Conservation (phyloP, 371 early-diverging fungal genomes). For the Lichtheimia hyalospora region DNA sequence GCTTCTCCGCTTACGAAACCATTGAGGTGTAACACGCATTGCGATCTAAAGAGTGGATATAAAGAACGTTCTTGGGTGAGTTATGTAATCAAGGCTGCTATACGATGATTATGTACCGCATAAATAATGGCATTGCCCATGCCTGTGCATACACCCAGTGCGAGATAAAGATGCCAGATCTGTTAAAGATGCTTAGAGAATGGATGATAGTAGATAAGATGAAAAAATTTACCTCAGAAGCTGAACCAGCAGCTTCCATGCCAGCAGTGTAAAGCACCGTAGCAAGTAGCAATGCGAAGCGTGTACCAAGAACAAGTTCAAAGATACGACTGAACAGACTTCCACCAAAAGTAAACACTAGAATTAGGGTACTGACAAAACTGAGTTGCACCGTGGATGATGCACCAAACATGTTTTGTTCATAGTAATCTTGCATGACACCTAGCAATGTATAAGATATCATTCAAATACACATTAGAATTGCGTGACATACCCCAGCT, state of each 20-base stretch:
- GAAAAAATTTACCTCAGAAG: background rate
- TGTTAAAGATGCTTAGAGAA: background rate
- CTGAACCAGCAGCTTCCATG: constrained; percentile 4
- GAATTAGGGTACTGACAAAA: constrained; percentile 10
- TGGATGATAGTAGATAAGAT: too few relatives aligned
- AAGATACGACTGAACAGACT: background rate
- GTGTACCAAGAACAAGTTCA: background rate
- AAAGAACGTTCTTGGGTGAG: too few relatives aligned
- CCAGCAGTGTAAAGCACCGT: background rate
- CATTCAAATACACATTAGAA: too few relatives aligned
- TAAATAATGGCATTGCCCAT: constrained; percentile 1
- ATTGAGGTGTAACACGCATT: constrained; percentile 6
- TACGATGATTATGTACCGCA: background rate
- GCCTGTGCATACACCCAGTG: constrained; percentile 4
- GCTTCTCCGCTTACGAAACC: constrained; percentile 6
- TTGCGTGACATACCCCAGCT: too few relatives aligned
- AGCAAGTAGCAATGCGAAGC: background rate
- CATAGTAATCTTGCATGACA: constrained; percentile 13
- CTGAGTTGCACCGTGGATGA: constrained; percentile 18
- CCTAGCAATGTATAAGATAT: too few relatives aligned
- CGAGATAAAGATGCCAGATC: constrained; percentile 15
- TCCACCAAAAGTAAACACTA: background rate
- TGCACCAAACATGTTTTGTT: constrained; percentile 12
- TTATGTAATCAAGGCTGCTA: too few relatives aligned
- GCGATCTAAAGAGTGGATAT: constrained; percentile 4